phyloP scores from a whole-genome alignment of 169 alveolate species.

The Plasmodium inui region DNA sequence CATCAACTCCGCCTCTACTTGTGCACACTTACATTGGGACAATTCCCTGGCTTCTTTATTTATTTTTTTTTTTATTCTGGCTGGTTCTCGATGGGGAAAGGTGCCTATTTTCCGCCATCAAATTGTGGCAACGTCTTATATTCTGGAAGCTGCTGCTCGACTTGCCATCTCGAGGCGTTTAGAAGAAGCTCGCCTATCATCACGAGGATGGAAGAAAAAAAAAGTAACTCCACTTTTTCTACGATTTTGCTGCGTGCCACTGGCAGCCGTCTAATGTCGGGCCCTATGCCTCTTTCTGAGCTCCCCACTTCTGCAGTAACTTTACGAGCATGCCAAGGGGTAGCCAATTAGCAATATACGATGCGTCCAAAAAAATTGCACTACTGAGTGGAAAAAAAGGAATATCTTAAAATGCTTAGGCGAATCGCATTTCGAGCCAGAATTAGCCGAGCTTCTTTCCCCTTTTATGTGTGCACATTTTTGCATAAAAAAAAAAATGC shows the following conservation, averaged over 20 bases:
- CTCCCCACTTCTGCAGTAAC: background rate
- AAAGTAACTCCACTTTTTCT: background rate
- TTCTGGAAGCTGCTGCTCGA: background rate
- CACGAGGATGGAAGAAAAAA: background rate
- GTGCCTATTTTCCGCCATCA: background rate
- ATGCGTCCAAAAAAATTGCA: background rate
- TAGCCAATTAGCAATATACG: background rate
- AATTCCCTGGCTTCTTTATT: background rate
- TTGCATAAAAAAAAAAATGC: conserved; percentile 30
- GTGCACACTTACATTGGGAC: background rate
- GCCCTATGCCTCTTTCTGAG: background rate
- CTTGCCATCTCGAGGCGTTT: background rate
- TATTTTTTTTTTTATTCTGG: background rate
- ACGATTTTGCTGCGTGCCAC: background rate
- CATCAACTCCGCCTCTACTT: background rate
- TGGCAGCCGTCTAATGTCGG: background rate
- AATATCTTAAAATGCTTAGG: background rate
- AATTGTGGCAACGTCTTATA: background rate
- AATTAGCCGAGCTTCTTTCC: background rate
- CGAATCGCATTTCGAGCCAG: background rate
- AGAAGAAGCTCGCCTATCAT: background rate
- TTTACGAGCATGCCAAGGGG: background rate
- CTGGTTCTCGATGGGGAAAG: background rate
- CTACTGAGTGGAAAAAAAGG: background rate
- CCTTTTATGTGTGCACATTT: conserved; percentile 58